Conservation (phyloP, 2,329 filamentous ascomycete species). For the Ophiostoma sp. region DNA sequence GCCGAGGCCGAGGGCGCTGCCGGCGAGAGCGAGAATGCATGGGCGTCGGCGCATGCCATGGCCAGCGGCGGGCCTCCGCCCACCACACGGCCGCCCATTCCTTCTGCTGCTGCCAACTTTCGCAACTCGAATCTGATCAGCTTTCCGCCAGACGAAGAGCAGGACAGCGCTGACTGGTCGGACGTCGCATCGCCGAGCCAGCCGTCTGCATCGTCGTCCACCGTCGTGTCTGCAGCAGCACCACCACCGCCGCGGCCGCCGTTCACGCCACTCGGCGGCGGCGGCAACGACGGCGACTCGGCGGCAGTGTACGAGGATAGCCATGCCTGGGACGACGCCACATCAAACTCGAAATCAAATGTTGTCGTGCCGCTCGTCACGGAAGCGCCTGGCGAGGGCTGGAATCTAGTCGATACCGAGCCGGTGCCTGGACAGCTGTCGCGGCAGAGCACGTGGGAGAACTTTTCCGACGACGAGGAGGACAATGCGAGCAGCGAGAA, state of each 20-base stretch:
- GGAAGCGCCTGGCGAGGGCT: slow-evolving; percentile 39
- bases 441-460: slow-evolving; percentile 38
- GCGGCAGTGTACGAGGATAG: background rate
- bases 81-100: background rate
- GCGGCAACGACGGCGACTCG: background rate
- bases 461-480: slow-evolving; percentile 34
- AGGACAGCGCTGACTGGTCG: slow-evolving; percentile 40
- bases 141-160: slow-evolving; percentile 37
- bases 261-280: slow-evolving; percentile 3
- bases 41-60: slow-evolving; percentile 31
- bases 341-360: slow-evolving; percentile 17
- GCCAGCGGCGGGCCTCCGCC: background rate
- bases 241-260: slow-evolving; percentile 26
- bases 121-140: slow-evolving; percentile 27
- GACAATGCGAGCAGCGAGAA: background rate
- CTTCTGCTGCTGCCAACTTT: background rate
- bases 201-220: slow-evolving; percentile 24
- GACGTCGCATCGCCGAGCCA: slow-evolving; percentile 33
- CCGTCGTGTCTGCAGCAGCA: background rate
- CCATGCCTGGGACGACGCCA: slow-evolving; percentile 48
- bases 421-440: slow-evolving; percentile 34
- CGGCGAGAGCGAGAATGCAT: slow-evolving; percentile 33
- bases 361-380: slow-evolving; percentile 16
- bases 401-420: slow-evolving; percentile 48
- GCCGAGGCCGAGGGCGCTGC: slow-evolving; percentile 32